phyloP scores from a whole-genome alignment of 139 green algal genomes.

The Asterochloris erici region DNA sequence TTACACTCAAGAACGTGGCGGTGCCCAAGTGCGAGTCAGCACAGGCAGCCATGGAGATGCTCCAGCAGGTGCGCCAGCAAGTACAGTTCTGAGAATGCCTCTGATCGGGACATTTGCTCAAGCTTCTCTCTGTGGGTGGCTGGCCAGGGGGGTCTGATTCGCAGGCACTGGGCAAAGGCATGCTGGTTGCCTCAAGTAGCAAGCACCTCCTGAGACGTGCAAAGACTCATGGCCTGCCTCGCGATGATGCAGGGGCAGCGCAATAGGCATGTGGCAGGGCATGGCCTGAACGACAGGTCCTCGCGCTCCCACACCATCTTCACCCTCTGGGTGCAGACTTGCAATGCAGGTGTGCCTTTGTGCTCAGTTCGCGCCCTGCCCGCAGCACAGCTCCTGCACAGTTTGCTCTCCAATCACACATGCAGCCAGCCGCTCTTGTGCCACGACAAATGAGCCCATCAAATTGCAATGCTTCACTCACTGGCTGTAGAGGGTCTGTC shows the following conservation, averaged over 20 bases:
- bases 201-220: background rate
- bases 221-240: background rate
- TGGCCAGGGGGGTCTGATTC: no score
- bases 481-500: constrained; percentile 3
- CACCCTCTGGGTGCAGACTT: constrained; percentile 56
- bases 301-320: constrained; percentile 73
- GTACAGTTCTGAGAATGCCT: background rate
- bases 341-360: constrained; percentile 13
- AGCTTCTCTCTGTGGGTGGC: background rate
- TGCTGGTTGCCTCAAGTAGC: no score
- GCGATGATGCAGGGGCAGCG: constrained; percentile 15
- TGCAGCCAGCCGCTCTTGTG: background rate
- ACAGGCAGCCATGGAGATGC: constrained; percentile 35
- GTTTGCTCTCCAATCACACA: background rate
- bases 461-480: background rate
- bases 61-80: constrained; percentile 1
- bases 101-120: no score
- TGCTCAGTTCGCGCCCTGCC: background rate
- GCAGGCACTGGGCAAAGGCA: no score
- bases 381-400: background rate
- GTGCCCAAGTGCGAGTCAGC: constrained; percentile 10
- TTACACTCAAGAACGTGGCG: constrained; percentile 15
- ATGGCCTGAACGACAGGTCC: constrained; percentile 56
- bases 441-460: background rate
- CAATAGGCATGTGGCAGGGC: constrained; percentile 23